phyloP scores from a whole-genome alignment of 2,329 filamentous ascomycete genomes.

The Penicillium carneum region DNA sequence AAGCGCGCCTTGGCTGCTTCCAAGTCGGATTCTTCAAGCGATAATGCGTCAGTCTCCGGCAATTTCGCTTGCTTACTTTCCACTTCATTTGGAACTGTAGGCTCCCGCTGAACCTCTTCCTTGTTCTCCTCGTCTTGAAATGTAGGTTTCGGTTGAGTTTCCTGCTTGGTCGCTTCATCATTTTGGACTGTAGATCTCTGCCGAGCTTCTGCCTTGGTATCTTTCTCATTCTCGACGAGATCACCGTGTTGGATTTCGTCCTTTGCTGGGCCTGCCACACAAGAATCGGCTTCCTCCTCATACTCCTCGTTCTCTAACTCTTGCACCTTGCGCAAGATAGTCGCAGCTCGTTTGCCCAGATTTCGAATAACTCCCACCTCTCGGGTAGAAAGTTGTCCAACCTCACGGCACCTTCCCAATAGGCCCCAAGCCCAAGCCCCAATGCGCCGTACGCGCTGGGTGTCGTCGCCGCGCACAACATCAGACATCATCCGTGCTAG shows the following conservation, averaged over 20 bases:
- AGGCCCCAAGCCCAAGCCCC: slow-evolving; percentile 88
- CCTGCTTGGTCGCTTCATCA: neutral
- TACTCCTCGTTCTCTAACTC: slow-evolving; percentile 47
- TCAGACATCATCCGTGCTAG: slow-evolving; percentile 66
- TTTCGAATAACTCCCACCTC: slow-evolving; percentile 80
- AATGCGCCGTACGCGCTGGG: slow-evolving; percentile 68
- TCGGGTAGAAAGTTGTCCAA: slow-evolving; percentile 75
- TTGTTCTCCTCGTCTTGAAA: neutral
- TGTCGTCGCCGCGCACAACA: slow-evolving; percentile 68
- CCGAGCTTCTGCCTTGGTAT: neutral
- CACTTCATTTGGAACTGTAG: neutral
- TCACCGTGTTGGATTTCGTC: neutral
- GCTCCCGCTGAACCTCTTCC: slow-evolving; percentile 4
- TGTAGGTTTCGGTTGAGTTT: neutral
- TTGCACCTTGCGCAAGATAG: slow-evolving; percentile 54
- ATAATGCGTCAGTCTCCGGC: slow-evolving; percentile 23
- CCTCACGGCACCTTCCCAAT: slow-evolving; percentile 75
- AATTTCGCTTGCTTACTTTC: neutral
- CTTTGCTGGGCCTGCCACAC: slow-evolving; percentile 2
- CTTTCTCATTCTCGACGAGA: neutral
- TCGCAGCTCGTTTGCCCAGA: slow-evolving; percentile 76
- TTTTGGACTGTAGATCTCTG: neutral
- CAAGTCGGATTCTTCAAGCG: slow-evolving; percentile 44
- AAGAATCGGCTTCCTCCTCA: slow-evolving; percentile 30
- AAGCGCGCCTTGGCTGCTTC: slow-evolving; percentile 60